Evolutionary conservation across 129 eudicot genomes (phyloP).

Genomic region (Ambrosia artemisiifolia): DNA sequence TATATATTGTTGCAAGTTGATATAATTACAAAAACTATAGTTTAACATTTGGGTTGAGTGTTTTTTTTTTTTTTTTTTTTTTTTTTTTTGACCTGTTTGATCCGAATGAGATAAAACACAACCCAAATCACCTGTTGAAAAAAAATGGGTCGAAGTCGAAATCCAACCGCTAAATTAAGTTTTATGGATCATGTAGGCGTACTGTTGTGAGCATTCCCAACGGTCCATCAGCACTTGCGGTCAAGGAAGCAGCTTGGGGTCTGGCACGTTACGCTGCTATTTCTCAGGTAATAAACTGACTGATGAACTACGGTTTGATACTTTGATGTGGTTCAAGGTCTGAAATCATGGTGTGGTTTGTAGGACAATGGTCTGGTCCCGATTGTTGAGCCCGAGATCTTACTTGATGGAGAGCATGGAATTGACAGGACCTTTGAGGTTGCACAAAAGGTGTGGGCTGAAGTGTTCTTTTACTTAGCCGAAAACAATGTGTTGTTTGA

Average conservation of each 20-base stretch:
- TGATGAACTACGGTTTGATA: slow-evolving; percentile 6
- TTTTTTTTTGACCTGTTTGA: not conserved
- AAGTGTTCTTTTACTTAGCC: slow-evolving; percentile 74
- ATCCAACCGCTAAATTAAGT: slow-evolving; percentile 6
- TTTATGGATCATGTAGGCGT: slow-evolving; percentile 48
- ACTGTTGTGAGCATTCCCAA: slow-evolving; percentile 89
- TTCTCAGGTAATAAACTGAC: slow-evolving; percentile 52
- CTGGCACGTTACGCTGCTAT: slow-evolving; percentile 86
- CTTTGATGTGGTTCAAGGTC: slow-evolving; percentile 20
- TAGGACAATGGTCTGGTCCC: slow-evolving; percentile 84
- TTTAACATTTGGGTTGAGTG: too few species aligned
- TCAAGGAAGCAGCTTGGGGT: slow-evolving; percentile 95
- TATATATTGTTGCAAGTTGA: not conserved
- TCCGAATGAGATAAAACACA: not conserved
- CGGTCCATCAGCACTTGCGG: slow-evolving; percentile 87
- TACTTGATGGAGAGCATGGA: slow-evolving; percentile 73
- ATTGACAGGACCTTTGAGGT: slow-evolving; percentile 64
- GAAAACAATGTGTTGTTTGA: slow-evolving; percentile 64
- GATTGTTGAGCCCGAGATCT: slow-evolving; percentile 70
- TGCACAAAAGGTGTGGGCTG: slow-evolving; percentile 73
- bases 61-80: too few species aligned
- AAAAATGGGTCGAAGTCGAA: not conserved
- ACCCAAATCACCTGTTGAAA: not conserved
- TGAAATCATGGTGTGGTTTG: slow-evolving; percentile 14
- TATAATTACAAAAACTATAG: too few species aligned